These are phyloP conservation scores for Thinopyrum elongatum DNA, from an alignment of 176 grass and related monocot species.

Conservation along the genomic window DNA sequence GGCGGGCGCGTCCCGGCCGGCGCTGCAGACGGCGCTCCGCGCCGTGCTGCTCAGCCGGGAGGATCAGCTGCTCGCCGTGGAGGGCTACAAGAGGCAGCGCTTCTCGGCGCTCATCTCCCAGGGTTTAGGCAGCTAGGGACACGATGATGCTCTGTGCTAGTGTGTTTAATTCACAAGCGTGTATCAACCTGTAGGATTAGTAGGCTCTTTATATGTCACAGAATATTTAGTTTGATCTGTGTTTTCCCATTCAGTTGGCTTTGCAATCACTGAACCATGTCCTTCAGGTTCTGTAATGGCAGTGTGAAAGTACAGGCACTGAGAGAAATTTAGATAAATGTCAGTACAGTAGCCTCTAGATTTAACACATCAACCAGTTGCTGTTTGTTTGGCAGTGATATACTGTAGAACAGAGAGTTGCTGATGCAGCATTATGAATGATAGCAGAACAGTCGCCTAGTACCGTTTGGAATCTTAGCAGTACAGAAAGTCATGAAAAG, in stretches of 20 bases:
- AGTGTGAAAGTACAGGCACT: background rate
- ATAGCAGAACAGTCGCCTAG: background rate
- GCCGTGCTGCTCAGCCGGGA: slow-evolving; percentile 63
- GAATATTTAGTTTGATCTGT: background rate
- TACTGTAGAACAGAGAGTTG: background rate
- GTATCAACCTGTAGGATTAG: slow-evolving; percentile 2
- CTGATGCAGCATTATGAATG: background rate
- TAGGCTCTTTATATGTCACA: background rate
- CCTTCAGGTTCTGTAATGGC: background rate
- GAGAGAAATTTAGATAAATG: background rate
- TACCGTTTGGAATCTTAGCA: background rate
- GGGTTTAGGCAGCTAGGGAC: slow-evolving; percentile 15
- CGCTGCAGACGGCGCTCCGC: slow-evolving; percentile 70
- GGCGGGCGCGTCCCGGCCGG: background rate
- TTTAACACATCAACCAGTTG: background rate
- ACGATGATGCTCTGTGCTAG: background rate
- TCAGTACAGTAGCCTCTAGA: background rate
- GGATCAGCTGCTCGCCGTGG: slow-evolving; percentile 40
- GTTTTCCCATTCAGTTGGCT: background rate
- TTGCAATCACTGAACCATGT: background rate
- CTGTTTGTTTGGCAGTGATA: background rate
- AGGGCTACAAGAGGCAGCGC: slow-evolving; percentile 63
- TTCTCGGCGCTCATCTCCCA: slow-evolving; percentile 47
- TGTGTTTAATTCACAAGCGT: background rate
- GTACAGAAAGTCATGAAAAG: background rate